A percentile compares a stretch with the other conserved stretches of the same genome.
Evolutionary conservation across 192 early-diverging fungal genomes (phyloP).

Genomic region (Coemansia sp.): DNA sequence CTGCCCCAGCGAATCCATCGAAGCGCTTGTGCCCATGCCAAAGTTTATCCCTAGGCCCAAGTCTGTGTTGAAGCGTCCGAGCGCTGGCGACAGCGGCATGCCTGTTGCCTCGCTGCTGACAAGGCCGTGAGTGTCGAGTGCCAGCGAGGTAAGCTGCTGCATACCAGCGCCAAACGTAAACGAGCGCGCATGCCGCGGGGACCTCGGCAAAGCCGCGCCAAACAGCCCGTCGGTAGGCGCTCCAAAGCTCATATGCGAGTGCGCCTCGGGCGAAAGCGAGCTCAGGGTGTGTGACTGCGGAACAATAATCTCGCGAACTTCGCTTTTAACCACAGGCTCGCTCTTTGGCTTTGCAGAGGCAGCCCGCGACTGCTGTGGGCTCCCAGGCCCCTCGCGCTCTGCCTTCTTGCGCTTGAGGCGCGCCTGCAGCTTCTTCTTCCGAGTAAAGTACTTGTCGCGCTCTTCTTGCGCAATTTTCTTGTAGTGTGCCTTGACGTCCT

Average conservation of each 20-base stretch:
- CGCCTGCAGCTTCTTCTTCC: conserved; percentile 37
- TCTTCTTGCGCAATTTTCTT: conserved; percentile 14
- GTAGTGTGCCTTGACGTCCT: conserved; percentile 19
- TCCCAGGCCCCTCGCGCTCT: conserved; percentile 22
- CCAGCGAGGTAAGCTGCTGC: neutral
- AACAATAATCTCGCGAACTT: conserved; percentile 1
- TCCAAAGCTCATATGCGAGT: conserved; percentile 8
- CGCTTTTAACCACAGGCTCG: neutral
- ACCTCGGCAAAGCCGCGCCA: neutral
- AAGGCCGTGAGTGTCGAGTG: neutral
- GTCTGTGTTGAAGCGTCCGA: conserved; percentile 1
- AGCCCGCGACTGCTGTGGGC: neutral
- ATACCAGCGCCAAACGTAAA: conserved; percentile 8
- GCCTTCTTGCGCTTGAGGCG: conserved; percentile 19
- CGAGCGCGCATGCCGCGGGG: conserved; percentile 7
- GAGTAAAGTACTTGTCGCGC: conserved; percentile 38
- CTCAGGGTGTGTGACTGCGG: conserved; percentile 21
- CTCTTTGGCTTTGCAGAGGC: neutral
- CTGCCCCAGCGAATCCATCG: conserved; percentile 17
- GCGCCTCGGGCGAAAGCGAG: conserved; percentile 34
- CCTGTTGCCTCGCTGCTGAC: neutral
- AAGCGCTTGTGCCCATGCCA: neutral
- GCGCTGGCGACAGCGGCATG: neutral
- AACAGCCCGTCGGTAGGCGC: neutral
- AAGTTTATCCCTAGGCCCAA: neutral